phyloP scores from a whole-genome alignment of 75 land plant genomes.

The Pseudotsuga menziesii region DNA sequence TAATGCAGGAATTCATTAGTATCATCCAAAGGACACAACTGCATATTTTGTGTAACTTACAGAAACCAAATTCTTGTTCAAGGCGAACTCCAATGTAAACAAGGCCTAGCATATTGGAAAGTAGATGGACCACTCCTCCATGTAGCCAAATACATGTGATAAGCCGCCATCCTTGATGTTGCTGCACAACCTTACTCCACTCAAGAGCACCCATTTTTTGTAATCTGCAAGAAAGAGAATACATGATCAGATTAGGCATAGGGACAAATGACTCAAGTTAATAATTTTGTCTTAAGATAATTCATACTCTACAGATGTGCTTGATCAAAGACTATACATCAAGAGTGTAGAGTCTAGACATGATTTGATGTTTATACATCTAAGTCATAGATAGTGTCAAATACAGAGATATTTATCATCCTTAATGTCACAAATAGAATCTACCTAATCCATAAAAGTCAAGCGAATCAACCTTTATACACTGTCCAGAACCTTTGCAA shows the following conservation, averaged over 20 bases:
- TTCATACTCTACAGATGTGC: too few relatives aligned
- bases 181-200: slow-evolving; percentile 49
- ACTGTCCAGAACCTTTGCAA: too few relatives aligned
- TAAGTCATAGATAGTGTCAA: too few relatives aligned
- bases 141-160: slow-evolving; percentile 70
- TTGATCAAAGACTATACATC: too few relatives aligned
- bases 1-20: background rate
- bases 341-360: too few relatives aligned
- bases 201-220: slow-evolving; percentile 65
- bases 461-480: too few relatives aligned
- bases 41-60: slow-evolving; percentile 21
- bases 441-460: too few relatives aligned
- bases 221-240: slow-evolving; percentile 32
- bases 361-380: too few relatives aligned
- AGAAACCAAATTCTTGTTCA: slow-evolving; percentile 68
- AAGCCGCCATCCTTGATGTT: slow-evolving; percentile 75
- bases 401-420: too few relatives aligned
- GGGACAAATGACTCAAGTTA: background rate
- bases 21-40: background rate
- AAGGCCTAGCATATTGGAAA: slow-evolving; percentile 65
- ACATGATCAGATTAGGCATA: background rate
- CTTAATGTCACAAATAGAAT: too few relatives aligned
- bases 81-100: slow-evolving; percentile 73
- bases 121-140: slow-evolving; percentile 68
- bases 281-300: too few relatives aligned